Conservation (phyloP, 139 green algal species). For the Pycnococcus provasolii region DNA sequence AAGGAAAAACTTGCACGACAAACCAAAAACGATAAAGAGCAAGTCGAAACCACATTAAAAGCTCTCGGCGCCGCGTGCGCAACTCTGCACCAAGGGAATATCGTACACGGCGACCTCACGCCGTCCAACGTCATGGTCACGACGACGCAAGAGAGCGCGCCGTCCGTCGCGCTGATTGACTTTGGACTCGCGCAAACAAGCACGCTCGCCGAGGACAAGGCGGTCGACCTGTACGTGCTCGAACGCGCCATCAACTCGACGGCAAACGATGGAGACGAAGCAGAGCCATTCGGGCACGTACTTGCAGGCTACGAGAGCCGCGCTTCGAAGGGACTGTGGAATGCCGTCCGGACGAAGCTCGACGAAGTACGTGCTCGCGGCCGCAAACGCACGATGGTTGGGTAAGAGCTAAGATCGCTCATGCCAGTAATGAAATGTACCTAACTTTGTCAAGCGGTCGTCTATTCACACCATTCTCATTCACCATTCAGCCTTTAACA, state of each 20-base stretch:
- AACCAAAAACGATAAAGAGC: not conserved
- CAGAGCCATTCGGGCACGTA: slow-evolving; percentile 5
- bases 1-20: slow-evolving; percentile 43
- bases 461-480: too few species aligned
- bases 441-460: too few species aligned
- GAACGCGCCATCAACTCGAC: slow-evolving; percentile 67
- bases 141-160: slow-evolving; percentile 17
- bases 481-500: too few species aligned
- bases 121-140: slow-evolving; percentile 73
- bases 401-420: slow-evolving; percentile 32
- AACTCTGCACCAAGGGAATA: slow-evolving; percentile 68
- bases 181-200: slow-evolving; percentile 70
- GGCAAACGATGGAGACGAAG: slow-evolving; percentile 16
- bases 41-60: not conserved
- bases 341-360: slow-evolving; percentile 1
- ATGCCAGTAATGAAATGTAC: too few species aligned
- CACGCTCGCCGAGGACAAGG: slow-evolving; percentile 46
- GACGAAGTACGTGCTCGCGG: slow-evolving; percentile 55
- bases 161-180: slow-evolving; percentile 60
- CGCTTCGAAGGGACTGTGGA: not conserved
- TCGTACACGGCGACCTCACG: slow-evolving; percentile 86
- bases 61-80: slow-evolving; percentile 40
- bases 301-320: slow-evolving; percentile 2
- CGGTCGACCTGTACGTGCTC: slow-evolving; percentile 79
- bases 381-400: slow-evolving; percentile 69